Evolutionary conservation across 2,329 filamentous ascomycete genomes (phyloP), one percentile per base, ranked within the genome.

Genomic region (Gnomoniopsis smithogilvyi): DNA sequence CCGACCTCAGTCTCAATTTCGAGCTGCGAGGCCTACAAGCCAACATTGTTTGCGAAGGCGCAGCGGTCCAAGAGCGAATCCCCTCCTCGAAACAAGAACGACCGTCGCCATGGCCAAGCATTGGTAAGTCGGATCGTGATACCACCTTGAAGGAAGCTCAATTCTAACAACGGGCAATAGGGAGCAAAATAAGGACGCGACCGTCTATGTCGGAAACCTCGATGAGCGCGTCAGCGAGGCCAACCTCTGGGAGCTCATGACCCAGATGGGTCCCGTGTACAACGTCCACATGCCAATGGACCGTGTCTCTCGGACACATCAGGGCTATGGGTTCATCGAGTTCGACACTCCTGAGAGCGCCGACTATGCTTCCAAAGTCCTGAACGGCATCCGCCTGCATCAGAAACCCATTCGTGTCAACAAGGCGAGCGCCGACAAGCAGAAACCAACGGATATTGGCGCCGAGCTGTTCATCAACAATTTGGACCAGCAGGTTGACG

Each of bases 261-360:
- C 97, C 58, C 95, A 99, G 79, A 92, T 93, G 73, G 95, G 95
- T 57, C 93, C 94, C 67, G 96, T 99, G 68, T 91, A 96, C 71
- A 98, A 98, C 76, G 94, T 99, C 64, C 95, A 99, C 77, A 87
- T 99, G 71, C 95, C 95, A 58, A 96, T 97, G 80, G 95, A 99
- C 75, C 91, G 95, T 73, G 95, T 99, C 67, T 97, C 95, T 50
- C 92, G 97, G 71, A 89, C 88, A 59, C 95, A 99, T 74, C 95
- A 98, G 76, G 95, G 95, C 67, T 99, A 97, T 80, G 95, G 95
- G 68, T 99, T 99, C 76, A 95, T 99, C 75, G 95, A 99, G 76
- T 99, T 97, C 75, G 94, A 92, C 70, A 93, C 90, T 66, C 92
- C 96, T 72, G 88, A 92, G 69, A 95, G 97, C 74, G 95, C 95